These are phyloP conservation scores for Aspergillus fructus DNA, from an alignment of 2,329 filamentous ascomycete species.

Conservation along the genomic window DNA sequence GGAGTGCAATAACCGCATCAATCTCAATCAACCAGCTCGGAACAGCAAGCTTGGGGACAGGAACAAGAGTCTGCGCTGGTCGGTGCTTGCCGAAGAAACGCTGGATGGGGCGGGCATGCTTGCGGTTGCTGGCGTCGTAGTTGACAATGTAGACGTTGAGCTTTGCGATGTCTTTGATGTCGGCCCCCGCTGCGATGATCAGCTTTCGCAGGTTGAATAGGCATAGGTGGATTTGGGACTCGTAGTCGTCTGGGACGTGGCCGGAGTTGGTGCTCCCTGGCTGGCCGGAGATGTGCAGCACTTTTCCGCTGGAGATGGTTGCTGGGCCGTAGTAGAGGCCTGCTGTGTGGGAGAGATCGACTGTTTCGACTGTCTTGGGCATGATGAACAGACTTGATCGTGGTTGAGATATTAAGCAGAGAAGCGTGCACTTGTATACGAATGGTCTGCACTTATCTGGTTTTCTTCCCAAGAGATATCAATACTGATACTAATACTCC, in stretches of 20 bases:
- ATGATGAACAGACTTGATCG: no score
- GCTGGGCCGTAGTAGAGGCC: slow-evolving; percentile 18
- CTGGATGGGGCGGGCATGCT: slow-evolving; percentile 40
- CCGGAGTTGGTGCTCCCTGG: slow-evolving; percentile 31
- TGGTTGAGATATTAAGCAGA: no score
- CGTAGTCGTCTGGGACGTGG: slow-evolving; percentile 37
- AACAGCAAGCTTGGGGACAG: slow-evolving; percentile 42
- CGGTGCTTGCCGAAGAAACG: slow-evolving; percentile 32
- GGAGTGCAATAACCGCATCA: slow-evolving; percentile 33
- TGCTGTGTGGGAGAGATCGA: not conserved
- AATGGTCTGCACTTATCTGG: no score
- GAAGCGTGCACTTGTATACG: no score
- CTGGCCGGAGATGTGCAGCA: slow-evolving; percentile 32
- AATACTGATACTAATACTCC: no score
- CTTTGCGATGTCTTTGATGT: slow-evolving; percentile 41
- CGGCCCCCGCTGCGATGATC: slow-evolving; percentile 37
- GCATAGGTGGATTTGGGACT: slow-evolving; percentile 44
- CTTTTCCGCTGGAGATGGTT: slow-evolving; percentile 4
- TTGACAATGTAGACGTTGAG: slow-evolving; percentile 47
- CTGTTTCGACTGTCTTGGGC: not conserved
- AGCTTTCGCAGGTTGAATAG: slow-evolving; percentile 40
- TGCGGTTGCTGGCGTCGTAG: slow-evolving; percentile 39
- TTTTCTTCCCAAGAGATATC: no score
- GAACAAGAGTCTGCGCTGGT: slow-evolving; percentile 45
- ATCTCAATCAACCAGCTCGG: slow-evolving; percentile 46